phyloP scores from a whole-genome alignment of 352 stramenopile genomes.

The Globisporangium iwayamae region DNA sequence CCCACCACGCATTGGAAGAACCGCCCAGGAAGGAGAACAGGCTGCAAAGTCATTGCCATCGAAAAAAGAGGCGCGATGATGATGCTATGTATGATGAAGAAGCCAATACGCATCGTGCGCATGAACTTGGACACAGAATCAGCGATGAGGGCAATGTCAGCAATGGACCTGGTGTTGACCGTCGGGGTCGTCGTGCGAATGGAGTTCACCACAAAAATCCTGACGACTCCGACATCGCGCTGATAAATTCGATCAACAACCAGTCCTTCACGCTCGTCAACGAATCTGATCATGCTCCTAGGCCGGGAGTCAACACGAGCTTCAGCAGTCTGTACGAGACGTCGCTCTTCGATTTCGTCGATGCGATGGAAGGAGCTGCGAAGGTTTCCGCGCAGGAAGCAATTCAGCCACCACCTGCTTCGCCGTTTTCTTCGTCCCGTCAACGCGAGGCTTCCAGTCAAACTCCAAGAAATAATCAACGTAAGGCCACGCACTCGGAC shows the following conservation, averaged over 20 bases:
- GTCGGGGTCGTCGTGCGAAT: background rate
- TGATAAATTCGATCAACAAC: conserved; percentile 10
- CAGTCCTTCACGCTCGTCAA: conserved; percentile 14
- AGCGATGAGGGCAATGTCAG: background rate
- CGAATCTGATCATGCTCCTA: background rate
- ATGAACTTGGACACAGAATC: background rate
- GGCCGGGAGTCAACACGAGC: conserved; percentile 1
- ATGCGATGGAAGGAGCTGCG: conserved; percentile 30
- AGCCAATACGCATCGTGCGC: background rate
- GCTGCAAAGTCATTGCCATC: background rate
- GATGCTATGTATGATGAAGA: background rate
- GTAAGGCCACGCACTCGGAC: background rate
- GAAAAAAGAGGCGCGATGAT: background rate
- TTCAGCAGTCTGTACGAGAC: conserved; percentile 37
- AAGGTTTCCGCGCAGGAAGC: background rate
- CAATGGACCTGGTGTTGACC: conserved; percentile 4
- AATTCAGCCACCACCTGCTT: background rate
- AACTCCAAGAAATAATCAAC: background rate
- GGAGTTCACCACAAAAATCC: background rate
- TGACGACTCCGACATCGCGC: conserved; percentile 8
- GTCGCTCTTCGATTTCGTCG: conserved; percentile 42
- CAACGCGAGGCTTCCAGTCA: background rate
- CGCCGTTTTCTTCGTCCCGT: background rate
- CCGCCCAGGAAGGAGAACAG: background rate
- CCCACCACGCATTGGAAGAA: background rate